Evolutionary conservation across 371 early-diverging fungal genomes (phyloP).

Genomic region (Apophysomyces elegans): DNA sequence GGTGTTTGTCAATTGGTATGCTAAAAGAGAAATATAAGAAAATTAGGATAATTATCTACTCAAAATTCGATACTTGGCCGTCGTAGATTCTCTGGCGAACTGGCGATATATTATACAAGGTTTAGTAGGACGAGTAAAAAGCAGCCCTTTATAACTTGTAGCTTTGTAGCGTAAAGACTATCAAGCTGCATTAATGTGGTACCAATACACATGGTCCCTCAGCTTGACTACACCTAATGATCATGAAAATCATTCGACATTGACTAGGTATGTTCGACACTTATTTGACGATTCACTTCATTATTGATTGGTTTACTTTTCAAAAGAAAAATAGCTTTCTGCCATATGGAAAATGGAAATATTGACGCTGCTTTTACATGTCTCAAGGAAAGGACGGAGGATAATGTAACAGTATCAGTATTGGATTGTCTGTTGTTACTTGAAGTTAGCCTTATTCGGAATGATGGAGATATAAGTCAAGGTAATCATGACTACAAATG

Average conservation of each 20-base stretch:
- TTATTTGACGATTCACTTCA: not conserved
- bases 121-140: not conserved
- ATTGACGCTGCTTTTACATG: not conserved
- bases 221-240: not conserved
- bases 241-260: not conserved
- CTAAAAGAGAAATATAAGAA: no score
- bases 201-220: not conserved
- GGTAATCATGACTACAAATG: not conserved
- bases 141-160: not conserved
- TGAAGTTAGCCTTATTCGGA: not conserved
- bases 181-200: not conserved
- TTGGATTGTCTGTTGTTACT: not conserved
- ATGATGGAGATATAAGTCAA: not conserved
- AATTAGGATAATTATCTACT: no score
- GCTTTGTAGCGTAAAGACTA: not conserved
- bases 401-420: not conserved
- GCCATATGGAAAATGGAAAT: not conserved
- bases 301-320: not conserved
- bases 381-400: not conserved
- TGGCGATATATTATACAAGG: constrained; percentile 1
- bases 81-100: constrained; percentile 5
- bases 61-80: not conserved
- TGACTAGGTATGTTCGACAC: not conserved
- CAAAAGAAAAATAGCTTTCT: not conserved
- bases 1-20: not conserved